Evolutionary conservation across 73 alveolate species (phyloP).

Genomic region (Stentor roeselii): DNA sequence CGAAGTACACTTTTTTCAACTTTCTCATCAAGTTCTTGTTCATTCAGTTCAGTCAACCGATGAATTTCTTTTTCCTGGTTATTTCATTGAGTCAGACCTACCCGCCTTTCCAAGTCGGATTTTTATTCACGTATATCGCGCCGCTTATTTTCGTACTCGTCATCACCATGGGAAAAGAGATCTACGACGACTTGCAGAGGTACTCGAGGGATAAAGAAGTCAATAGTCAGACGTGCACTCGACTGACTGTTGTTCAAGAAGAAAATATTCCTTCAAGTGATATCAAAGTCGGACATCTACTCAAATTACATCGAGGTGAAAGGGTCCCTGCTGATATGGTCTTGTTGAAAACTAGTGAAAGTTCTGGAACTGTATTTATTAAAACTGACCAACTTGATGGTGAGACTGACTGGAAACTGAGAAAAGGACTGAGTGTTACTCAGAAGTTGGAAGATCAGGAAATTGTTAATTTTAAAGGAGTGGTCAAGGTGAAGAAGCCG

Average conservation of each 20-base stretch:
- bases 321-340: conserved; percentile 91
- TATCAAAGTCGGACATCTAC: conserved; percentile 77
- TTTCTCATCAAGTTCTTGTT: conserved; percentile 56
- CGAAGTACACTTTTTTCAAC: conserved; percentile 52
- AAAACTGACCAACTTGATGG: conserved; percentile 95
- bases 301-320: conserved; percentile 67
- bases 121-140: conserved; percentile 42
- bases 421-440: conserved; percentile 73
- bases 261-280: conserved; percentile 9
- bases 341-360: conserved; percentile 61
- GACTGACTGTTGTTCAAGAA: conserved; percentile 24
- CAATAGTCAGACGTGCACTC: conserved; percentile 31
- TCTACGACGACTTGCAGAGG: conserved; percentile 63
- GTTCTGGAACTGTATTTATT: conserved; percentile 65
- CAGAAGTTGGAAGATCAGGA: conserved; percentile 45
- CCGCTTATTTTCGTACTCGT: conserved; percentile 56
- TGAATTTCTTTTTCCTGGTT: conserved; percentile 56
- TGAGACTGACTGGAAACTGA: conserved; percentile 96
- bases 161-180: conserved; percentile 64
- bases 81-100: conserved; percentile 53
- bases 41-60: conserved; percentile 55
- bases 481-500: conserved; percentile 45
- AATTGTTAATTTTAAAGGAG: conserved; percentile 32
- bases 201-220: conserved; percentile 57
- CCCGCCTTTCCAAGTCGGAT: conserved; percentile 65